Evolutionary conservation across 345 rosid genomes (phyloP).

Genomic region (Hibiscus tridactylites): DNA sequence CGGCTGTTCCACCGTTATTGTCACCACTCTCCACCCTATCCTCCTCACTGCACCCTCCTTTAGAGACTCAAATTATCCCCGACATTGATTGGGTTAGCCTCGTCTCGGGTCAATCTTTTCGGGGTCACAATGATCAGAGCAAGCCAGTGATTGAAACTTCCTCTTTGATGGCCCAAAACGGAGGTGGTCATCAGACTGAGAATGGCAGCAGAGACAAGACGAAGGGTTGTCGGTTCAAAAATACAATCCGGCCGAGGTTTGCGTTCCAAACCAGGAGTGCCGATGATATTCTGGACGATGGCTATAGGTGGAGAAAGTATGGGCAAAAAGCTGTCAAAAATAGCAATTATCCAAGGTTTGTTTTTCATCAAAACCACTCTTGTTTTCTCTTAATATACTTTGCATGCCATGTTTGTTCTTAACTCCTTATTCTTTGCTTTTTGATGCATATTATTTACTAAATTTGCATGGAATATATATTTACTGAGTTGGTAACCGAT

Average conservation of each 20-base stretch:
- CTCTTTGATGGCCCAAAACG: constrained; percentile 12
- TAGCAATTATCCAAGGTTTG: constrained; percentile 54
- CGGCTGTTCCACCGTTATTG: constrained; percentile 4
- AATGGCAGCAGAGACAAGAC: constrained; percentile 20
- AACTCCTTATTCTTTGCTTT: too few species aligned
- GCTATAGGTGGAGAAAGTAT: constrained; percentile 72
- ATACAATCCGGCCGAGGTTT: constrained; percentile 36
- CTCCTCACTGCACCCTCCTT: constrained; percentile 17
- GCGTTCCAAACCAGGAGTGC: constrained; percentile 63
- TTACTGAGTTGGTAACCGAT: too few species aligned
- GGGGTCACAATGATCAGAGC: constrained; percentile 5
- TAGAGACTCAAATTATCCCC: constrained; percentile 16
- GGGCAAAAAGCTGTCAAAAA: constrained; percentile 69
- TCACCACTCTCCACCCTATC: constrained; percentile 23
- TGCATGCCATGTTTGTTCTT: neutral
- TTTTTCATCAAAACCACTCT: neutral
- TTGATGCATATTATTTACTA: too few species aligned
- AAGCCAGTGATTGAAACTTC: constrained; percentile 11
- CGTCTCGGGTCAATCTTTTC: constrained; percentile 25
- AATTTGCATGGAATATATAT: too few species aligned
- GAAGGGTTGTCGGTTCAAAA: constrained; percentile 28
- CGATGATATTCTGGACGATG: constrained; percentile 66
- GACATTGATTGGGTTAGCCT: constrained; percentile 50
- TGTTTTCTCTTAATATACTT: neutral
- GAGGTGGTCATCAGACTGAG: constrained; percentile 13